Conservation (phyloP, 176 grass and related monocot genomes). For the Echinochloa phyllopogon region DNA sequence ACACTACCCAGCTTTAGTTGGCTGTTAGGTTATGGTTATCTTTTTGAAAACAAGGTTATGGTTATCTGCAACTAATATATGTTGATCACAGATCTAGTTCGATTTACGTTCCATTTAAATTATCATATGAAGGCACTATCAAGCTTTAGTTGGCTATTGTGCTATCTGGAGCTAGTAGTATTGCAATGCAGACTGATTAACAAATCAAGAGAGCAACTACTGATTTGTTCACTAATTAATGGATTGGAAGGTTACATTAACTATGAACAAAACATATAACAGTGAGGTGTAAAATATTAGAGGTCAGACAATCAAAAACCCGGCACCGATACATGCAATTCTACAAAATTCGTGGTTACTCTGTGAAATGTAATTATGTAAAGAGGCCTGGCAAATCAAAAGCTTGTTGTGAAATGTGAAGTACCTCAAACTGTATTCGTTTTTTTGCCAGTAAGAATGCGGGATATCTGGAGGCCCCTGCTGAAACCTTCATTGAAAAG, state of each 20-base stretch:
- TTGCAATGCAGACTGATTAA: not conserved
- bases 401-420: slow-evolving; percentile 40
- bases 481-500: slow-evolving; percentile 99
- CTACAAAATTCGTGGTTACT: slow-evolving; percentile 1
- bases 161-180: slow-evolving; percentile 1
- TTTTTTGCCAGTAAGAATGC: slow-evolving; percentile 89
- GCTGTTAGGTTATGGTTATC: not conserved
- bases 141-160: slow-evolving; percentile 4
- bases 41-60: not conserved
- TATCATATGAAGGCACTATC: not conserved
- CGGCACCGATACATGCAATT: not conserved
- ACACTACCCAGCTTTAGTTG: not conserved
- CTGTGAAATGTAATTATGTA: not conserved
- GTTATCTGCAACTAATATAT: not conserved
- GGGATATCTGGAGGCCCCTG: slow-evolving; percentile 94
- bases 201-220: not conserved
- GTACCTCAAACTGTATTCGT: slow-evolving; percentile 84
- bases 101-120: not conserved
- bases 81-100: not conserved
- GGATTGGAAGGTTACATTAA: not conserved
- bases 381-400: slow-evolving; percentile 15
- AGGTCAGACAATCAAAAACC: not conserved
- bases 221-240: slow-evolving; percentile 15
- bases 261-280: not conserved
- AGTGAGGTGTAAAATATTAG: not conserved